These are phyloP conservation scores for Penicillium sp. DNA, from an alignment of 2,329 filamentous ascomycete species.

Conservation along the genomic window DNA sequence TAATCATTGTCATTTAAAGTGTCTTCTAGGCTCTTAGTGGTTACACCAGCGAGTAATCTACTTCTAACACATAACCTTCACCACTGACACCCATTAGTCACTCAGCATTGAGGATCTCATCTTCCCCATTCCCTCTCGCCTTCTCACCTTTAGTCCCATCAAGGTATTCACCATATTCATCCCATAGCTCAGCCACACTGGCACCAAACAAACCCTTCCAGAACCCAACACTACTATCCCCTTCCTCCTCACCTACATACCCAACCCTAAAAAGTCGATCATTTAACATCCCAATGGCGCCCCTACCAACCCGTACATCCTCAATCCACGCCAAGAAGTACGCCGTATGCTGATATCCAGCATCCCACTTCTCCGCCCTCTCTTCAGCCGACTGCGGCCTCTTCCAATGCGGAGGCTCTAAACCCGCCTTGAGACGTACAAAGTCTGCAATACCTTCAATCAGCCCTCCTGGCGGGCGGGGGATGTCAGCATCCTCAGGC, in stretches of 20 bases:
- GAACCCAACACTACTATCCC: constrained; percentile 19
- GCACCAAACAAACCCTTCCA: constrained; percentile 55
- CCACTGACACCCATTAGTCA: constrained; percentile 5
- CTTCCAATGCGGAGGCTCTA: constrained; percentile 81
- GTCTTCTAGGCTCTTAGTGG: no score
- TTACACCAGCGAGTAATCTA: neutral
- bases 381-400: constrained; percentile 44
- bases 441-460: constrained; percentile 93
- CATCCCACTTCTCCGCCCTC: constrained; percentile 66
- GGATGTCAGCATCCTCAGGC: constrained; percentile 9
- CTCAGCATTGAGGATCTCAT: constrained; percentile 24
- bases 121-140: constrained; percentile 23
- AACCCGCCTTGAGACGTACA: constrained; percentile 68
- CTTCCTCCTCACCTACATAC: constrained; percentile 25
- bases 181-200: constrained; percentile 66
- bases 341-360: constrained; percentile 82
- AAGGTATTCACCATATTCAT: constrained; percentile 59
- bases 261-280: constrained; percentile 35
- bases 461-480: constrained; percentile 60
- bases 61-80: neutral
- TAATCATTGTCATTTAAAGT: neutral
- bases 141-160: constrained; percentile 24
- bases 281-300: constrained; percentile 58
- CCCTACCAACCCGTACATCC: constrained; percentile 58
- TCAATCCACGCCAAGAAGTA: constrained; percentile 90